Percentiles rank a stretch among this genome's conserved stretches.
Evolutionary conservation across 768 basidiomycete genomes (phyloP).

Genomic region (Suillus subaureus): DNA sequence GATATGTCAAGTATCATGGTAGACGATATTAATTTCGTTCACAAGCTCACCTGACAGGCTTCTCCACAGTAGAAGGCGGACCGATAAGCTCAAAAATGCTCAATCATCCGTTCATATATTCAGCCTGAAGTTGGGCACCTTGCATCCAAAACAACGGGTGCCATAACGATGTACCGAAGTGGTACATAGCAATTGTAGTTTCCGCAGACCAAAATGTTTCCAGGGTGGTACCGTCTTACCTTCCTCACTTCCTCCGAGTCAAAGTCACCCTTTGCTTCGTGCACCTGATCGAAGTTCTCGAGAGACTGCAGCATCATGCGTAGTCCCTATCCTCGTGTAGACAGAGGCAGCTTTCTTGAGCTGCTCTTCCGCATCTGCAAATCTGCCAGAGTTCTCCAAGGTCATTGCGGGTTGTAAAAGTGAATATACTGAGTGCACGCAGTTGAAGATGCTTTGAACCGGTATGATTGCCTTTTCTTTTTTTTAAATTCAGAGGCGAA

Average conservation of each 20-base stretch:
- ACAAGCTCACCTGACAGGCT: slow-evolving; percentile 25
- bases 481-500: no score
- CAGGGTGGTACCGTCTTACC: slow-evolving; percentile 26
- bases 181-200: slow-evolving; percentile 26
- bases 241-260: slow-evolving; percentile 26
- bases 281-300: slow-evolving; percentile 33
- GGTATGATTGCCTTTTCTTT: slow-evolving; percentile 15
- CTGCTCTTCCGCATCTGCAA: slow-evolving; percentile 40
- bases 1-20: background rate
- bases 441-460: slow-evolving; percentile 34
- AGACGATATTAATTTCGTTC: background rate
- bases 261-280: slow-evolving; percentile 36
- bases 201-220: slow-evolving; percentile 29
- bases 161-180: slow-evolving; percentile 8
- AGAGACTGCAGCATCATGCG: slow-evolving; percentile 37
- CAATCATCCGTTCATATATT: background rate
- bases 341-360: slow-evolving; percentile 33
- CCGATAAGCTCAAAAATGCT: slow-evolving; percentile 9
- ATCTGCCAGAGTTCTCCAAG: slow-evolving; percentile 37
- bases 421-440: slow-evolving; percentile 22
- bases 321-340: slow-evolving; percentile 24
- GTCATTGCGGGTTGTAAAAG: slow-evolving; percentile 12
- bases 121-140: slow-evolving; percentile 17
- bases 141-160: slow-evolving; percentile 20
- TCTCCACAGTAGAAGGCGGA: slow-evolving; percentile 22